Evolutionary conservation across 768 basidiomycete genomes (phyloP).

Genomic region (Serendipita vermifera): DNA sequence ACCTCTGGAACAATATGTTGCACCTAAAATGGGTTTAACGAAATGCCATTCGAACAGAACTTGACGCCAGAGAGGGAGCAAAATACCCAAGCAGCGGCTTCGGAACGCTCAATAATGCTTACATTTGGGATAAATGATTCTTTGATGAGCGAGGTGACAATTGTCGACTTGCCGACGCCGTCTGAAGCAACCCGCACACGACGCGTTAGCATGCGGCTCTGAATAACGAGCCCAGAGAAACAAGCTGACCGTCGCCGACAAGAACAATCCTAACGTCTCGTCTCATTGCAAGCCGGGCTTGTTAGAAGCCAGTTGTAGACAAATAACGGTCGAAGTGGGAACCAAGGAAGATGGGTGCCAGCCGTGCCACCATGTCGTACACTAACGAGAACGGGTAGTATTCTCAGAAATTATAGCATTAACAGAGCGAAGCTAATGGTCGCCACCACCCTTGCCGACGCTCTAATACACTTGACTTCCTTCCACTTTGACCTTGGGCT

Average conservation of each 20-base stretch:
- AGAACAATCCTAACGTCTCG: constrained; percentile 89
- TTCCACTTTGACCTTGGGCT: too few species aligned
- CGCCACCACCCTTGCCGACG: too few species aligned
- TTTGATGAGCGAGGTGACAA: constrained; percentile 93
- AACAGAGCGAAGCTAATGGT: too few species aligned
- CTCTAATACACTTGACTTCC: too few species aligned
- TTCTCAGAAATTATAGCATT: neutral
- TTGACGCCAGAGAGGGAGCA: constrained; percentile 9
- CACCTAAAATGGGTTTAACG: constrained; percentile 41
- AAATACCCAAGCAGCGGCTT: too few species aligned
- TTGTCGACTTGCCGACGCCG: constrained; percentile 95
- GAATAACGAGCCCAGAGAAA: constrained; percentile 10
- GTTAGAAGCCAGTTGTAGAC: neutral
- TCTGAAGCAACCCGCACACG: constrained; percentile 35
- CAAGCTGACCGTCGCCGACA: constrained; percentile 74
- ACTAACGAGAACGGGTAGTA: neutral
- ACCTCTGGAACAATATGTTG: constrained; percentile 94
- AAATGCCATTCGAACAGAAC: constrained; percentile 14
- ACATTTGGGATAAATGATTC: constrained; percentile 88
- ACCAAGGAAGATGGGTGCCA: neutral
- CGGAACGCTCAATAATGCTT: constrained; percentile 20
- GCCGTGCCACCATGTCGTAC: neutral
- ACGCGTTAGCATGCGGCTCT: constrained; percentile 10
- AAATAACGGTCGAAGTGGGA: neutral
- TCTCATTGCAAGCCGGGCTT: constrained; percentile 38